Base-by-base conservation (phyloP, 805 yeast species). In the Groenewaldozyma tartarivorans region DNA sequence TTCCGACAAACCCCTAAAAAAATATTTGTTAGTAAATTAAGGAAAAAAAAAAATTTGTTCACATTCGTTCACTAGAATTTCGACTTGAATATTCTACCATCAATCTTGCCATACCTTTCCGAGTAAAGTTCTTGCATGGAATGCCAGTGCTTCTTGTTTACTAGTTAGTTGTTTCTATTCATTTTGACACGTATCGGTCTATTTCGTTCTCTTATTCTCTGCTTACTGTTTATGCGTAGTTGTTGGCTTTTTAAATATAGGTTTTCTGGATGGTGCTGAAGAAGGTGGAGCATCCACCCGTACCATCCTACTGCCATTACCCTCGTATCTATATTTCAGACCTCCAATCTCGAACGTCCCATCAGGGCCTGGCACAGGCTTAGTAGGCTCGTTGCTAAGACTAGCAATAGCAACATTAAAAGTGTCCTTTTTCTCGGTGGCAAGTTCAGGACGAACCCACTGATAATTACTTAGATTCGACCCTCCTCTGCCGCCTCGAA, bases 1-100 rank as follows among this genome's bases (percentile, higher is more conserved):
- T 72, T 70, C 37, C 62, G 60, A 53, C 92, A 79, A 15, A 58
- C 53, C 2, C 82, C 81, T 66, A 56, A 27, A 45, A 30, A 35
- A 43, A 42, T 42, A 50, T 9, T 9, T 7, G 7, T 13, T 9
- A 44, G n/a, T 1, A 42, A 32, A 20, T 16, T 21, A 15, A 40
- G n/a, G 39, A 17, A 15, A 20, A 34, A 32, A 13, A 2, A n/a
- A 20, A 5, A 13, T 19, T 5, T 11, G 32, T 20, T 36, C 21
- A 21, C 16, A 9, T 15, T n/a, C n/a, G n/a, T n/a, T n/a, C n/a
- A n/a, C n/a, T n/a, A n/a, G n/a, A n/a, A n/a, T n/a, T n/a, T n/a
- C n/a, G n/a, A n/a, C n/a, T n/a, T n/a, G n/a, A n/a, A n/a, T n/a
- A n/a, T n/a, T n/a, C n/a, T n/a, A n/a, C n/a, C n/a, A n/a, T n/a